phyloP scores from a whole-genome alignment of 2,329 filamentous ascomycete genomes.

The Oidium heveae region DNA sequence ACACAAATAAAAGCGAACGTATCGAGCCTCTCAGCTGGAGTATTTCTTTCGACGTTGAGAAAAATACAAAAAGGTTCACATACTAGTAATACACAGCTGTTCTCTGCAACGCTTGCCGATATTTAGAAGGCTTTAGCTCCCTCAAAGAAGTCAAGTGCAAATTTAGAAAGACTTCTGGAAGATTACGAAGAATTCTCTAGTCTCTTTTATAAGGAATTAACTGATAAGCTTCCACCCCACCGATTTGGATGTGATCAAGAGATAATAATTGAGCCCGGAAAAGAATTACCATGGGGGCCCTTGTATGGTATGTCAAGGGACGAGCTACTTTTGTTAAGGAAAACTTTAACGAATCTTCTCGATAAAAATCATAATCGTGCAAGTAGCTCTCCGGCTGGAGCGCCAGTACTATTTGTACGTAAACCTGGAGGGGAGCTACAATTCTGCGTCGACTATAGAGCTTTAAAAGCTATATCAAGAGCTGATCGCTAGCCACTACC shows the following conservation, averaged over 20 bases:
- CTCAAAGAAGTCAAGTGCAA: not conserved
- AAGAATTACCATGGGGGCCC: constrained; percentile 1
- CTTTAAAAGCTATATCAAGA: not conserved
- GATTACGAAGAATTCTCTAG: not conserved
- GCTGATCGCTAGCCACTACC: not conserved
- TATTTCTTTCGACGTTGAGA: not conserved
- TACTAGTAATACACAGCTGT: not conserved
- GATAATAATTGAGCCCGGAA: not conserved
- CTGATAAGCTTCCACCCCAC: not conserved
- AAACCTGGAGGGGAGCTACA: not conserved
- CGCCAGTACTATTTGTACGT: not conserved
- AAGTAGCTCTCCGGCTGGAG: not conserved
- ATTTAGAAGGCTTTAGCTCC: not conserved
- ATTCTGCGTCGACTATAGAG: not conserved
- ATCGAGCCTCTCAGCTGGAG: not conserved
- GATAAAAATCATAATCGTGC: not conserved
- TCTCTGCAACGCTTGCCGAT: not conserved
- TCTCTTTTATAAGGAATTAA: not conserved
- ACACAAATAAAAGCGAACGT: not conserved
- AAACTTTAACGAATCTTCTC: not conserved
- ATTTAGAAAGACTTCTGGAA: not conserved
- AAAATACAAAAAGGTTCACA: not conserved
- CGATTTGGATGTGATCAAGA: not conserved
- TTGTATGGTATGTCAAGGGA: not conserved
- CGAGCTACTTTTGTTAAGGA: not conserved